Conservation (phyloP, 1,284 basidiomycete species). For the Cerioporus squamosus region DNA sequence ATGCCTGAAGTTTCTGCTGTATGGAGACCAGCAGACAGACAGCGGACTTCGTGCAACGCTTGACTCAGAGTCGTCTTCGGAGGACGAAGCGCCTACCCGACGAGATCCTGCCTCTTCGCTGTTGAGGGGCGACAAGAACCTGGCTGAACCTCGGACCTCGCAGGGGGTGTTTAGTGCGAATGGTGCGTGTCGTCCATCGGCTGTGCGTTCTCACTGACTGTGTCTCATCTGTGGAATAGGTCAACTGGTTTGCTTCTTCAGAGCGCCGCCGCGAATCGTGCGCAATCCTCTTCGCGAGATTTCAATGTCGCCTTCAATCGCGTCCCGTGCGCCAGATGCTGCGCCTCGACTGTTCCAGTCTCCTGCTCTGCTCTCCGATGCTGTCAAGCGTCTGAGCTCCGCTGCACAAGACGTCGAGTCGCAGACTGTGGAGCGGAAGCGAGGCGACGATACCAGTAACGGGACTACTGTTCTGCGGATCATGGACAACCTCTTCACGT, state of each 20-base stretch:
- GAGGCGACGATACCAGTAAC: slow-evolving; percentile 47
- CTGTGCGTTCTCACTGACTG: too few species aligned
- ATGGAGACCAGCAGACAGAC: slow-evolving; percentile 53
- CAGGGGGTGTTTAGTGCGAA: slow-evolving; percentile 88
- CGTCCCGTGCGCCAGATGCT: slow-evolving; percentile 36
- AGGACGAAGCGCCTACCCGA: slow-evolving; percentile 42
- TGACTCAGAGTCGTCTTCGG: slow-evolving; percentile 60
- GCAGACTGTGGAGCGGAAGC: slow-evolving; percentile 43
- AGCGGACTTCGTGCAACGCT: slow-evolving; percentile 43
- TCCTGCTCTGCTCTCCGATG: slow-evolving; percentile 69
- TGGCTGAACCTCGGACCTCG: slow-evolving; percentile 79
- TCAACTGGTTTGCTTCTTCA: slow-evolving; percentile 86
- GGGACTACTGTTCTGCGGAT: slow-evolving; percentile 56
- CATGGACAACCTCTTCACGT: slow-evolving; percentile 74
- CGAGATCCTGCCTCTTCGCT: slow-evolving; percentile 56
- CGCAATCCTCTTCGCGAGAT: slow-evolving; percentile 57
- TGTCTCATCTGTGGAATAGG: slow-evolving; percentile 46
- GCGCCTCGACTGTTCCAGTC: slow-evolving; percentile 58
- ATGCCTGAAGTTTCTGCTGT: slow-evolving; percentile 81
- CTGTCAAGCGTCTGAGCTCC: slow-evolving; percentile 61
- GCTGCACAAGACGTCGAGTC: slow-evolving; percentile 58
- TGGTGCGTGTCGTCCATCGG: slow-evolving; percentile 47
- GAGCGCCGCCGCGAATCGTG: slow-evolving; percentile 73
- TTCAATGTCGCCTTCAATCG: slow-evolving; percentile 47
- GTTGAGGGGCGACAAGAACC: slow-evolving; percentile 70